Evolutionary conservation across 805 yeast species (phyloP).

Genomic region (Spathaspora gorwiae): DNA sequence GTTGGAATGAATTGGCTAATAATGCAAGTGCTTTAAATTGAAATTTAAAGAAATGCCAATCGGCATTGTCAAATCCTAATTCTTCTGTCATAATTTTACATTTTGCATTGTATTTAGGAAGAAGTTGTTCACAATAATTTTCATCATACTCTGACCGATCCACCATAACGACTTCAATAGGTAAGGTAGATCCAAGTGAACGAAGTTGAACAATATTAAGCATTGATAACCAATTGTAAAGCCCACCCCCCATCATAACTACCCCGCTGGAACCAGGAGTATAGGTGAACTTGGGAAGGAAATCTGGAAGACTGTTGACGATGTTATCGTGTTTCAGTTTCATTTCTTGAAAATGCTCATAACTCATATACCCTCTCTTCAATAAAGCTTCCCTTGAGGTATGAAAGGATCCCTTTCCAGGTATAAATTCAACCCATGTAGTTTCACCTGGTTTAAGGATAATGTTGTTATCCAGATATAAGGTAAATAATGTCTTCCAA

Average conservation of each 20-base stretch:
- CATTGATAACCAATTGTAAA: constrained; percentile 46
- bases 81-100: constrained; percentile 41
- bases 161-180: constrained; percentile 49
- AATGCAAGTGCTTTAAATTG: constrained; percentile 54
- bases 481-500: too few species aligned
- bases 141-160: constrained; percentile 35
- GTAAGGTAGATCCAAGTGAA: constrained; percentile 38
- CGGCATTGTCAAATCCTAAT: constrained; percentile 11
- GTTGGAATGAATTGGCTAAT: constrained; percentile 53
- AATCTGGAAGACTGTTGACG: constrained; percentile 3
- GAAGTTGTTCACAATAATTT: constrained; percentile 37
- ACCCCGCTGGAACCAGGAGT: constrained; percentile 30
- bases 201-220: constrained; percentile 45
- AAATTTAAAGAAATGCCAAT: constrained; percentile 34
- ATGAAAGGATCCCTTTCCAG: too few species aligned
- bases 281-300: constrained; percentile 30
- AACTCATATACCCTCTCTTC: not conserved
- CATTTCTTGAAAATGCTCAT: constrained; percentile 14
- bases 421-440: too few species aligned
- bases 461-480: too few species aligned
- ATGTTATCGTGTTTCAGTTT: constrained; percentile 4
- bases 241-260: constrained; percentile 52
- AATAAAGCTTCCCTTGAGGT: not conserved
- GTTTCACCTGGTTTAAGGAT: too few species aligned
- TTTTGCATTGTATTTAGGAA: constrained; percentile 41